Conservation (phyloP, 2,329 filamentous ascomycete genomes). For the Colletotrichum lentis region DNA sequence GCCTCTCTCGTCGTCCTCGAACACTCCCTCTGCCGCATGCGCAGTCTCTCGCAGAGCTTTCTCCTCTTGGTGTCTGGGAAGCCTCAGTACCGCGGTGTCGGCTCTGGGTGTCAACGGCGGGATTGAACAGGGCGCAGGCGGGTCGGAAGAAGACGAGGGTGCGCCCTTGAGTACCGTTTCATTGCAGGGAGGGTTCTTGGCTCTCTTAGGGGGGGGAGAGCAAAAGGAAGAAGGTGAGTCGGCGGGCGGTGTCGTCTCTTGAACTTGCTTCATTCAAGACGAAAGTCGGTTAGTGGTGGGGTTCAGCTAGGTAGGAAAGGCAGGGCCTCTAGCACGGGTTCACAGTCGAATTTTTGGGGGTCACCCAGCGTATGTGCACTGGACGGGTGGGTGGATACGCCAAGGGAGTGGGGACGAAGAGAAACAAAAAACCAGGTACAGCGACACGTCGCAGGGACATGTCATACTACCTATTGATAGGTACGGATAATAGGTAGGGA, state of each 20-base stretch:
- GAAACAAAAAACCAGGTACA: conserved; percentile 9
- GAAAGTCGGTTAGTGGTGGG: conserved; percentile 36
- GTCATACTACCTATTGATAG: too few species aligned
- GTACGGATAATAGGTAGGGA: not conserved
- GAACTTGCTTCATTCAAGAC: conserved; percentile 29
- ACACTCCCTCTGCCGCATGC: conserved; percentile 14
- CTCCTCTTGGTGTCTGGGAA: conserved; percentile 5
- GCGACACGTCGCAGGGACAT: conserved; percentile 2
- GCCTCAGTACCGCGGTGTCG: conserved; percentile 4
- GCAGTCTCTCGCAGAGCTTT: conserved; percentile 18
- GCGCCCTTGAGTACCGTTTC: conserved; percentile 26
- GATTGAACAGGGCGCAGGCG: conserved; percentile 4
- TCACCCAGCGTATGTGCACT: not conserved
- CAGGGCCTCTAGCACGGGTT: conserved; percentile 18
- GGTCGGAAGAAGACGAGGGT: conserved; percentile 11
- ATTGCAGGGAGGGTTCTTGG: conserved; percentile 20
- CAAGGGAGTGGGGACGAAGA: not conserved
- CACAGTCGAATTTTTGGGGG: conserved; percentile 18
- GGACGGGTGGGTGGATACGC: not conserved
- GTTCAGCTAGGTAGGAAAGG: conserved; percentile 14
- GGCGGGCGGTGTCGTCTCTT: conserved; percentile 24
- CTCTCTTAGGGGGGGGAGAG: not conserved
- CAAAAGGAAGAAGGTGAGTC: not conserved
- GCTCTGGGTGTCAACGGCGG: not conserved
- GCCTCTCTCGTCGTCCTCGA: conserved; percentile 8